Percentiles rank a stretch among this genome's conserved stretches.
Conservation (phyloP, 768 basidiomycete species). For the Mycena rosella region DNA sequence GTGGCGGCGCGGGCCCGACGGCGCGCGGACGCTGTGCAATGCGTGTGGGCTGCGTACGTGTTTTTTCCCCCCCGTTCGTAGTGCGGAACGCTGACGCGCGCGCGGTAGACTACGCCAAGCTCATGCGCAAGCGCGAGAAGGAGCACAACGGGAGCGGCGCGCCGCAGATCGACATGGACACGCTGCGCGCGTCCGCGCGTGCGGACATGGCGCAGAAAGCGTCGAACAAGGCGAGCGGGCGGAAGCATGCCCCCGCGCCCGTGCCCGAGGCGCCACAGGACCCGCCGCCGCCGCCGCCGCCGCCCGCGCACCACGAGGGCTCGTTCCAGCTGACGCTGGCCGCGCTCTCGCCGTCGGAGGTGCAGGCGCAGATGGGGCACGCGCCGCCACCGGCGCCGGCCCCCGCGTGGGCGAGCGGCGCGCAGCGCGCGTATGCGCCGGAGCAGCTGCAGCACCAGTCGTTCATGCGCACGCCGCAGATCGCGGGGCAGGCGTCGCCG, state of each 20-base stretch:
- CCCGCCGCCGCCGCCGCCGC: slow-evolving; percentile 42
- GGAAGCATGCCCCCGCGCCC: slow-evolving; percentile 49
- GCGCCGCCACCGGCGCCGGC: slow-evolving; percentile 30
- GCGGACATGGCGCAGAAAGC: slow-evolving; percentile 51
- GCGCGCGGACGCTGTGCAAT: slow-evolving; percentile 86
- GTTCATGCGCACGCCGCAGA: slow-evolving; percentile 60
- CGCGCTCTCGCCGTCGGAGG: slow-evolving; percentile 37
- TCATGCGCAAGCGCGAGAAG: slow-evolving; percentile 85
- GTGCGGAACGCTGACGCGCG: slow-evolving; percentile 3
- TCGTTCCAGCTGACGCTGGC: slow-evolving; percentile 70
- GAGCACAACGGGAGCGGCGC: slow-evolving; percentile 66
- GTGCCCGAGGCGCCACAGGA: slow-evolving; percentile 39
- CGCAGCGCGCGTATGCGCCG: slow-evolving; percentile 42
- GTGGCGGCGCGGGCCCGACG: slow-evolving; percentile 88
- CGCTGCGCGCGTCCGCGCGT: slow-evolving; percentile 78
- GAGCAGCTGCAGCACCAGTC: slow-evolving; percentile 59
- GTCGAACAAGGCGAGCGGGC: slow-evolving; percentile 56
- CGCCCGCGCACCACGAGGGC: slow-evolving; percentile 60
- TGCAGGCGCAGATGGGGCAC: slow-evolving; percentile 39
- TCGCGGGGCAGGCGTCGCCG: slow-evolving; percentile 24
- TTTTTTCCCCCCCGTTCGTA: slow-evolving; percentile 3
- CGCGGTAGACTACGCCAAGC: slow-evolving; percentile 81
- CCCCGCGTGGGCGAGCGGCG: slow-evolving; percentile 39
- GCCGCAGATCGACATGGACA: slow-evolving; percentile 79
- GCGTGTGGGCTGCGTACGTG: slow-evolving; percentile 87